Base-by-base conservation (phyloP, 129 eudicot genomes). In the Helichrysum umbraculigerum region DNA sequence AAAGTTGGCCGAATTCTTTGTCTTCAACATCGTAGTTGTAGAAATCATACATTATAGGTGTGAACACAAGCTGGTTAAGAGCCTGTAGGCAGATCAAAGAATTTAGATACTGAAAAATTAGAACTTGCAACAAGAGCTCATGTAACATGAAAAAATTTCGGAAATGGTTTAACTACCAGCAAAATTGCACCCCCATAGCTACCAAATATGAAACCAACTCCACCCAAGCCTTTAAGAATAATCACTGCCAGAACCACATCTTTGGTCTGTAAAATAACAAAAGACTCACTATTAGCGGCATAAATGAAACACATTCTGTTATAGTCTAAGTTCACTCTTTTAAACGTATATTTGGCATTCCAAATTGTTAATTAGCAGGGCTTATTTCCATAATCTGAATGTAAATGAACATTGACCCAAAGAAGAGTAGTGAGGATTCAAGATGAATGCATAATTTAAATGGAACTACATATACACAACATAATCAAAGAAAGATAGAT, bases 31-130 rank as follows among this genome's bases (percentile, higher is more conserved):
- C 86, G 25, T 82, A 82, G 62, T 82, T 77, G 79, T 82, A 82
- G 82, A 82, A 82, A 77, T 82, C 82, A 77, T 77, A 72, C 76
- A 82, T 29, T n/a, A 82, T 15, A 39, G 86, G 86, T 32, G 86
- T 82, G 50, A 82, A 78, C 44, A 72, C 12, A 58, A 82, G 78
- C 79, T 82, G 86, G 75, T 82, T 59, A 50, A 82, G 72, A 72
- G 51, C 71, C 86, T 82, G 65, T 16, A 71, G 19, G 59, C 28
- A 14, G 35, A 57, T 65, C 14, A 68, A 47, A 66, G 71, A 65
- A 9, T 60, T 61, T 41, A 41, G 62, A 70, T 3, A 42, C 28
- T 44, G 37, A 42, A 15, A 25, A 65, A 44, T 70, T 32, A 56
- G n/a, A 57, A 44, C 25, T 8, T 17, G 11, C 44, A 70, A 47